Conservation (phyloP, 2,329 filamentous ascomycete genomes). For the Penicillium oxalicum region DNA sequence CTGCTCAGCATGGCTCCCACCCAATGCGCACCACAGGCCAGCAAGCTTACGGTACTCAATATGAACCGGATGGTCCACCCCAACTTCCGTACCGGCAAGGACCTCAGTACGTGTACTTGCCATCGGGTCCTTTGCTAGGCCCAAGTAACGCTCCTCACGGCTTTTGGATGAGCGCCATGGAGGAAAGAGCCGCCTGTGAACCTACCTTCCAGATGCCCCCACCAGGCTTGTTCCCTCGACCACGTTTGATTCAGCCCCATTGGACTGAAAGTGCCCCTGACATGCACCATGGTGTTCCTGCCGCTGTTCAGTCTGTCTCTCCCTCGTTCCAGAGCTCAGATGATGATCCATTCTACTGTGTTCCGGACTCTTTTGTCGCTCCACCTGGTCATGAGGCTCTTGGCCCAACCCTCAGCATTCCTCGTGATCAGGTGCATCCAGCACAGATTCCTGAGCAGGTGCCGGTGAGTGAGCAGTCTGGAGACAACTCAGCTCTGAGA, state of each 20-base stretch:
- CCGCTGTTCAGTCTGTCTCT: not conserved
- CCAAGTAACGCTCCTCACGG: too few relatives aligned
- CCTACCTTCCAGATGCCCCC: too few relatives aligned
- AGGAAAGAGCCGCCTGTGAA: too few relatives aligned
- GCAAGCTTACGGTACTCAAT: not conserved
- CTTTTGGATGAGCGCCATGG: too few relatives aligned
- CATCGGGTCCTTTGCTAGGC: too few relatives aligned
- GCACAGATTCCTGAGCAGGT: not conserved
- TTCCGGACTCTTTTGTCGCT: not conserved
- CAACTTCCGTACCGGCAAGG: too few relatives aligned
- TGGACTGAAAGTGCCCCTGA: too few relatives aligned
- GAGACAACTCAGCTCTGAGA: too few relatives aligned
- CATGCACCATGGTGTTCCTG: too few relatives aligned
- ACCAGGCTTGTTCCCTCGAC: too few relatives aligned
- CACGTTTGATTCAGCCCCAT: too few relatives aligned
- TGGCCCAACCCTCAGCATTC: not conserved
- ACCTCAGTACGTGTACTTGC: too few relatives aligned
- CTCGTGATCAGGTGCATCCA: not conserved
- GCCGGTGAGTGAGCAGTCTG: not conserved
- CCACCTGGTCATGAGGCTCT: not conserved
- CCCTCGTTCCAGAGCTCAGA: not conserved
- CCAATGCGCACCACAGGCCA: not conserved
- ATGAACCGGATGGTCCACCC: not conserved
- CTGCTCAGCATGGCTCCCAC: not conserved
- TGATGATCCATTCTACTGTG: not conserved